These are phyloP conservation scores for Goniomonas avonlea DNA, from an alignment of 78 protist genomes.

Conservation along the genomic window DNA sequence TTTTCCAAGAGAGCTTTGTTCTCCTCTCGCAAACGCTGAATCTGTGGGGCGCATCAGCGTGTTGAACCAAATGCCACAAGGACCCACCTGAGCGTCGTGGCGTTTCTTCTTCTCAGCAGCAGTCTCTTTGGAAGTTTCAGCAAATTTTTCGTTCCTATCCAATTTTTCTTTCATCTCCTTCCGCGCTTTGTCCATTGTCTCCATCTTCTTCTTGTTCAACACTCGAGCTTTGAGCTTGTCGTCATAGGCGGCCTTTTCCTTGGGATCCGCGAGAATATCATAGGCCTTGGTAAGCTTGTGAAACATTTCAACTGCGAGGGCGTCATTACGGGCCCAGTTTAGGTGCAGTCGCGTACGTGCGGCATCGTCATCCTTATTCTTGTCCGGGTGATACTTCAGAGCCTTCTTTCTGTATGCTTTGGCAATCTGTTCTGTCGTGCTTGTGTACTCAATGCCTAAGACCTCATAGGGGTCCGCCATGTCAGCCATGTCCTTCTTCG, in stretches of 20 bases:
- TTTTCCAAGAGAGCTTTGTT: too few relatives aligned
- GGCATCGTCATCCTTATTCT: background rate
- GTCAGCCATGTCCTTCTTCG: too few relatives aligned
- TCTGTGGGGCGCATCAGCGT: too few relatives aligned
- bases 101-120: too few relatives aligned
- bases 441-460: background rate
- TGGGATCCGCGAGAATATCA: background rate
- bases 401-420: background rate
- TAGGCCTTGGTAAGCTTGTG: constrained; percentile 5
- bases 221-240: background rate
- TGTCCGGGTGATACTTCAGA: constrained; percentile 14
- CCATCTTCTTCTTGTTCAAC: background rate
- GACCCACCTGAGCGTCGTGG: too few relatives aligned
- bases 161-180: too few relatives aligned
- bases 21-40: too few relatives aligned
- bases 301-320: background rate
- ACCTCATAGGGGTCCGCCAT: too few relatives aligned
- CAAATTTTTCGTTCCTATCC: too few relatives aligned
- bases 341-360: too few relatives aligned
- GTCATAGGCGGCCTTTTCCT: background rate
- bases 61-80: too few relatives aligned
- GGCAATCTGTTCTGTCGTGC: background rate
- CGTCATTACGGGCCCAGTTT: too few relatives aligned
- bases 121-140: constrained; percentile 1
- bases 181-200: background rate